Conservation (phyloP, 2,329 filamentous ascomycete species). For the Talaromyces piceae region DNA sequence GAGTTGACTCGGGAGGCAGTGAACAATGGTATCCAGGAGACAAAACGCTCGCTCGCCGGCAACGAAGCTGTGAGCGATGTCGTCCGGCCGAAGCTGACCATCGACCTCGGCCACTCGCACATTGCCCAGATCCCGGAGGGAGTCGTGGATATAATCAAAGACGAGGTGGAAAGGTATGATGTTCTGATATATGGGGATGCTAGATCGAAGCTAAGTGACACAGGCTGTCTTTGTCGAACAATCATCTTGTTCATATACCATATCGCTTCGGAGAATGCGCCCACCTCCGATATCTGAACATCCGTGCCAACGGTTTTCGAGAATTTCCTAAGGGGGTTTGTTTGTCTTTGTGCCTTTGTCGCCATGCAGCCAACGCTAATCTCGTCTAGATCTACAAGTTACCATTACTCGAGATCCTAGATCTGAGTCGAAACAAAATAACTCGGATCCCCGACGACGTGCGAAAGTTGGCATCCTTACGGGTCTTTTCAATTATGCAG, state of each 20-base stretch:
- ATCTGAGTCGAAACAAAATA: conserved; percentile 83
- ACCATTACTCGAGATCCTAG: conserved; percentile 81
- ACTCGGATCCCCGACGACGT: conserved; percentile 70
- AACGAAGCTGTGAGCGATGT: conserved; percentile 40
- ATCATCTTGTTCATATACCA: conserved; percentile 43
- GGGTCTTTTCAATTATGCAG: conserved; percentile 79
- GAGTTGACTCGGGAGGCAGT: conserved; percentile 39
- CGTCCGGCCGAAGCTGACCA: conserved; percentile 43
- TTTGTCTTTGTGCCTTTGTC: conserved; percentile 12
- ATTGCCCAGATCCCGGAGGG: conserved; percentile 43
- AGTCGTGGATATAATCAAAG: conserved; percentile 45
- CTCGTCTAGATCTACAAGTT: conserved; percentile 69
- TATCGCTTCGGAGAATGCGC: conserved; percentile 42
- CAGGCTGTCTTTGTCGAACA: conserved; percentile 45
- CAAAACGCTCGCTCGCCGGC: conserved; percentile 40
- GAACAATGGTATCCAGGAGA: conserved; percentile 42
- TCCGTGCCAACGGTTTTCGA: conserved; percentile 43
- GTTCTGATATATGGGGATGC: neutral
- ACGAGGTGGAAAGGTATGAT: conserved; percentile 44
- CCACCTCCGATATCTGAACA: conserved; percentile 44
- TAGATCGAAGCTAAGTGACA: conserved; percentile 3
- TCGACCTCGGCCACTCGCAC: conserved; percentile 44
- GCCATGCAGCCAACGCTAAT: conserved; percentile 15
- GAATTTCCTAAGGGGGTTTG: conserved; percentile 59
- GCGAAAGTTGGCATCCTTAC: conserved; percentile 71